Percentiles rank a stretch among this genome's conserved stretches.
phyloP scores from a whole-genome alignment of 306 rosid genomes.

The Lathyrus sativus region DNA sequence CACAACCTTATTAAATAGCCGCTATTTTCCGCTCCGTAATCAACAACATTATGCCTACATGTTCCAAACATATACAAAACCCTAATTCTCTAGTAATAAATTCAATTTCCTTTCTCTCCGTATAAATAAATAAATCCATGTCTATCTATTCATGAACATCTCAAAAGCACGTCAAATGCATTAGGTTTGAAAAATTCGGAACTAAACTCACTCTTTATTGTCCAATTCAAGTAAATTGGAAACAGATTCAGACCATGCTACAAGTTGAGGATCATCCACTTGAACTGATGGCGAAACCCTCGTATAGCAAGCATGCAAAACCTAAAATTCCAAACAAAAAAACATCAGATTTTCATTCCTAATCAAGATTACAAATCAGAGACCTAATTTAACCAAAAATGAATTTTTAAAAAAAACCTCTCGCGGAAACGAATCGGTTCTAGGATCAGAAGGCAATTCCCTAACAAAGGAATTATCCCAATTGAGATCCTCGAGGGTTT shows the following conservation, averaged over 20 bases:
- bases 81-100: background rate
- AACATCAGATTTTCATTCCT: background rate
- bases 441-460: conserved; percentile 75
- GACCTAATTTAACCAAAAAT: background rate
- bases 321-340: conserved; percentile 46
- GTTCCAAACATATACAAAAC: background rate
- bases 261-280: conserved; percentile 90
- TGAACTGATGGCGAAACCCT: conserved; percentile 69
- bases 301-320: conserved; percentile 85
- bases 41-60: too few relatives aligned
- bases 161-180: background rate
- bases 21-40: too few relatives aligned
- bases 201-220: conserved; percentile 62
- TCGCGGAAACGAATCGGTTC: conserved; percentile 69
- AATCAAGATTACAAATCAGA: background rate
- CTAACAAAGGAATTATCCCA: conserved; percentile 89
- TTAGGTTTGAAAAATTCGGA: too few relatives aligned
- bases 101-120: too few relatives aligned
- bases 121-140: too few relatives aligned
- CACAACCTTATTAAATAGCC: too few relatives aligned
- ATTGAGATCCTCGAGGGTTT: conserved; percentile 74
- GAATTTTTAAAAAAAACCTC: conserved; percentile 40
- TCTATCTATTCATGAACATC: too few relatives aligned
- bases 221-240: conserved; percentile 83
- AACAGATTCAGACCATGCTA: conserved; percentile 75